Evolutionary conservation across 2,329 filamentous ascomycete species (phyloP).

Genomic region (Fusarium protoensiforme): DNA sequence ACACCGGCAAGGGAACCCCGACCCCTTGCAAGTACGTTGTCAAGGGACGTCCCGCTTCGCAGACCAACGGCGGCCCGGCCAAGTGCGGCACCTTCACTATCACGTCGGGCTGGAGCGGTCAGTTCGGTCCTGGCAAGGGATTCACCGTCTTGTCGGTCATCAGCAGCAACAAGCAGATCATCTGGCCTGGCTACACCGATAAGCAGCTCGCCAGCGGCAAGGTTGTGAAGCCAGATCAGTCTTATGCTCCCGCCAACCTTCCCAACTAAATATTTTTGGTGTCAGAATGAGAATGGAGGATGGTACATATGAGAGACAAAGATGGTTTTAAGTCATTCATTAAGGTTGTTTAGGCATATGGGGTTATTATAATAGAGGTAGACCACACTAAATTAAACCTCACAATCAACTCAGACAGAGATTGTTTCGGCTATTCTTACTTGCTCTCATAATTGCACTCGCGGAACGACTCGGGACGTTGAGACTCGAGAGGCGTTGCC

Average conservation of each 20-base stretch:
- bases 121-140: constrained; percentile 62
- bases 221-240: constrained; percentile 60
- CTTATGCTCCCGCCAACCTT: constrained; percentile 50
- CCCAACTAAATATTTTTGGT: not conserved
- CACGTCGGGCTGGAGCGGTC: constrained; percentile 65
- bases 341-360: not conserved
- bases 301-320: not conserved
- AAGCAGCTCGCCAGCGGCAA: constrained; percentile 56
- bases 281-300: not conserved
- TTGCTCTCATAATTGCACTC: not conserved
- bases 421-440: not conserved
- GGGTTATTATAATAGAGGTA: not conserved
- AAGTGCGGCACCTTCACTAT: constrained; percentile 62
- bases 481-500: not conserved
- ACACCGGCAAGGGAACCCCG: constrained; percentile 54
- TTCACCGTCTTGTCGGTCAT: constrained; percentile 65
- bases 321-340: not conserved
- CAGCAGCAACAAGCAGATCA: constrained; percentile 52
- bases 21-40: constrained; percentile 42
- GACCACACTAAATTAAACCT: not conserved
- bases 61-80: constrained; percentile 50
- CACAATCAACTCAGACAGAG: not conserved
- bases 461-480: not conserved
- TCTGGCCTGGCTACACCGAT: constrained; percentile 65
- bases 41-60: constrained; percentile 46